Base-by-base conservation (phyloP, 371 early-diverging fungal species). In the Funneliformis caledonium region DNA sequence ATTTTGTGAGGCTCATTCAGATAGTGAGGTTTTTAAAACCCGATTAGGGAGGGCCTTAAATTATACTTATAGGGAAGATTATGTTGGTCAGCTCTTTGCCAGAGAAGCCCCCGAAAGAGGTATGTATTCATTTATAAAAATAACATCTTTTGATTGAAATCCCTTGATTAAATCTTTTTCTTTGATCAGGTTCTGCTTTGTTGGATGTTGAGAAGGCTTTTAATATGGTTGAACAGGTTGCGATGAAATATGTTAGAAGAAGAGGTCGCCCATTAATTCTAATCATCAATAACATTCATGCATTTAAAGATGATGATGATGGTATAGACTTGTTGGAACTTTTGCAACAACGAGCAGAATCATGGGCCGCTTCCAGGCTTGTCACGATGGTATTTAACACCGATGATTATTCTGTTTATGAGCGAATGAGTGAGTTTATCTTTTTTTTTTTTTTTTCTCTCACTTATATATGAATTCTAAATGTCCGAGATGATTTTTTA, bases 21-120 rank as follows among this genome's bases (percentile, higher is more conserved):
- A 80, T 26, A 60, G 72, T 72, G 80, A 80, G 33, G 61, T 80
- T 26, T 80, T 80, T 45, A 80, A 80, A 65, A 47, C 72, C 3
- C 72, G 80, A 31, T 68, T 80, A 22, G 80, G 80, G 3, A 80
- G 61, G 61, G 72, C 80, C 2, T 47, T 80, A 61, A 70, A 45
- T 16, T 80, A 80, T 80, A 72, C 62, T 59, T 80, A 72, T 80
- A 69, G 80, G 26, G 72, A 80, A 48, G 80, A 80, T 45, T 80
- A 80, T 61, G 72, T 80, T 72, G 80, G 80, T 60, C 68, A 68
- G 14, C 43, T 80, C 19, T 80, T 80, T 80, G 80, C 80, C 5
- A 69, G 72, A 60, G 80, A 80, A 65, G 80, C 80, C 8, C 80
- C 80, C 12, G 80, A 80, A 72, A 70, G 80, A 72, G 80, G 80